Evolutionary conservation across 2,329 filamentous ascomycete species (phyloP), one percentile per base, ranked within the genome.

Genomic region (Hymenoscyphus fructigenus): DNA sequence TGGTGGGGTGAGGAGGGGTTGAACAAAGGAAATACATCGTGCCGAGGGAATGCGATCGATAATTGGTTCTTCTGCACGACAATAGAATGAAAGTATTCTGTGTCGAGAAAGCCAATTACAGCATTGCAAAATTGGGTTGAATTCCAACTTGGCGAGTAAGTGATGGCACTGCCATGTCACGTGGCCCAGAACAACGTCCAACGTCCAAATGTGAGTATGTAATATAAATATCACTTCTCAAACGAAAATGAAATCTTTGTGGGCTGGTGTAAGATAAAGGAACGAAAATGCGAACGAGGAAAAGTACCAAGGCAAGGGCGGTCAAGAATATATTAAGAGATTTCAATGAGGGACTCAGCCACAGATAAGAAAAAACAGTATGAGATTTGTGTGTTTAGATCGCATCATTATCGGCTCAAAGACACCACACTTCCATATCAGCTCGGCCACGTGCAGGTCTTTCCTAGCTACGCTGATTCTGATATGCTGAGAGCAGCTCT

Each of bases 291-390:
- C 10, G 23, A 57, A 12, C 10, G n/a, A 53, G 38, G 38, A 58
- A 55, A 14, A 5, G 23, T 53, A 56, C 47, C 23, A 53, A 53
- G 47, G 12, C 9, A 14, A 23, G 58, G 50, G 50, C 32, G 34
- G 58, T 36, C 47, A 41, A 56, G 29, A 38, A 47, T 66, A 63
- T 64, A 66, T 70, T 62, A 70, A 62, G 44, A 65, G 36, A 50
- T 57, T 50, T 58, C 34, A 10, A 57, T 44, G 38, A 44, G 12
- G 17, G 9, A 15, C 55, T 53, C 65, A 67, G 66, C 66, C 66
- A 68, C 60, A 68, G 69, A 70, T 70, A 69, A 70, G 67, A 61
- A 64, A 38, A 53, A 41, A 61, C 38, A 62, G 55, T 53, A 53
- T 53, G 55, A 34, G 56, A 57, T 57, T 56, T 36, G 60, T 23